Conservation (phyloP, 139 green algal species). For the Chlorella sp. region DNA sequence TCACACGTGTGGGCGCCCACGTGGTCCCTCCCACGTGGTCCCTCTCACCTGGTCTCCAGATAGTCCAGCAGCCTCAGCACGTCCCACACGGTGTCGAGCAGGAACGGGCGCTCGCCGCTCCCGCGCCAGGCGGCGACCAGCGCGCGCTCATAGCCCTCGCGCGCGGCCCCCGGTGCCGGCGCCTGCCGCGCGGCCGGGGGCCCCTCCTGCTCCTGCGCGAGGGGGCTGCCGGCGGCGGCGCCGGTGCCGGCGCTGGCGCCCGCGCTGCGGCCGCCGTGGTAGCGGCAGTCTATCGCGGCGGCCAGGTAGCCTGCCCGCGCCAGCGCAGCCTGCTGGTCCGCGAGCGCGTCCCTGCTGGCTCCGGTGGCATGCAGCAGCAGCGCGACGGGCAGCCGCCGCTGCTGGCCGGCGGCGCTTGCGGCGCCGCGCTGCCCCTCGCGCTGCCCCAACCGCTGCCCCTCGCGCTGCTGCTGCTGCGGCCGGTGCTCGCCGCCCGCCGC, state of each 20-base stretch:
- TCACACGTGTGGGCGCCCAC: too few species aligned
- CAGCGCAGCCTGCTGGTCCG: constrained; percentile 36
- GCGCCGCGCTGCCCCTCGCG: too few species aligned
- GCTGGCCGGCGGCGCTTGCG: too few species aligned
- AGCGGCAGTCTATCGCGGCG: constrained; percentile 59
- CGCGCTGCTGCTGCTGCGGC: too few species aligned
- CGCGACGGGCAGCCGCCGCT: constrained; percentile 29
- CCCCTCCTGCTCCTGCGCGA: too few species aligned
- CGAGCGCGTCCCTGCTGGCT: constrained; percentile 38
- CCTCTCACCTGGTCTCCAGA: constrained; percentile 30
- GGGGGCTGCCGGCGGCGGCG: too few species aligned
- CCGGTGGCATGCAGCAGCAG: constrained; percentile 59
- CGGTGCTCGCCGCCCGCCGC: too few species aligned
- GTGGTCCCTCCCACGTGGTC: too few species aligned
- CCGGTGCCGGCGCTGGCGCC: too few species aligned
- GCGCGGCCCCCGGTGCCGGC: neutral
- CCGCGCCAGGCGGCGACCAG: constrained; percentile 54
- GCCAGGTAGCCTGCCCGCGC: constrained; percentile 58
- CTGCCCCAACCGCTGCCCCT: too few species aligned
- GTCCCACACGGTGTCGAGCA: constrained; percentile 80
- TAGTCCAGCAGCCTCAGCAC: constrained; percentile 68
- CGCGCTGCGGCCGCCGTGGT: constrained; percentile 59
- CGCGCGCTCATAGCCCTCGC: constrained; percentile 52
- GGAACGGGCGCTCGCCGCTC: constrained; percentile 59
- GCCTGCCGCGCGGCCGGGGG: too few species aligned